Evolutionary conservation across 768 basidiomycete genomes (phyloP), one percentile per base, ranked within the genome.

Genomic region (Tulasnella sp.): DNA sequence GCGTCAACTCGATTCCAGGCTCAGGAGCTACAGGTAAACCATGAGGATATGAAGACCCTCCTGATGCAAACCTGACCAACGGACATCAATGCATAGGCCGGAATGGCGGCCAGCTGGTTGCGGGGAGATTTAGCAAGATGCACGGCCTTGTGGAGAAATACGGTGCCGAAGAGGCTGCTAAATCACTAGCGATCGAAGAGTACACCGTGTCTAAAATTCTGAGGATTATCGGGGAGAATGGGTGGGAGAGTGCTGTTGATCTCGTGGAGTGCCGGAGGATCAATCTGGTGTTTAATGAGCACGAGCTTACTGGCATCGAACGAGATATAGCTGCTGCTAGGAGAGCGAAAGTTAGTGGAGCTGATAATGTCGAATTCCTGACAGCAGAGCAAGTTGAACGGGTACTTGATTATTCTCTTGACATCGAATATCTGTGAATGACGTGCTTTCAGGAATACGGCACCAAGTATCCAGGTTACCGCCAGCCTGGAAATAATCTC

Each of bases 51-150:
- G 46, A 77, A n/a, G 24, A 12, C n/a, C n/a, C 14, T 12, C 4
- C 21, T 12, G 21, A 21, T 52, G 5, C 9, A 24, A 2, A 24
- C n/a, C 21, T 24, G 24, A 6, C 24, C 56, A n/a, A 27, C 48
- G 44, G 16, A 39, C n/a, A 14, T 52, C 3, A 2, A 3, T 31
- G 34, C 58, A 78, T 31, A 94, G 93, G 93, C 71, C 87, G 94
- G n/a, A n/a, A n/a, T n/a, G n/a, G 93, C 1, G 93, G 94, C 0
- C 93, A 94, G 83, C 87, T 94, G n/a, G 91, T 90, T 0, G 88
- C 91, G 0, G 83, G 83, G 52, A 83, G 85, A 2, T 91, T 90
- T 83, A 80, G 83, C 0, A 85, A 85, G 2, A 94, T 94, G 82
- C 76, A 82, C 0, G 80, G 82, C 0, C 86, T 87, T 24, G 81